Percentiles rank a stretch among this genome's conserved stretches.
Conservation (phyloP, 1,139 yeast genomes). For the Kodamaea sp. region DNA sequence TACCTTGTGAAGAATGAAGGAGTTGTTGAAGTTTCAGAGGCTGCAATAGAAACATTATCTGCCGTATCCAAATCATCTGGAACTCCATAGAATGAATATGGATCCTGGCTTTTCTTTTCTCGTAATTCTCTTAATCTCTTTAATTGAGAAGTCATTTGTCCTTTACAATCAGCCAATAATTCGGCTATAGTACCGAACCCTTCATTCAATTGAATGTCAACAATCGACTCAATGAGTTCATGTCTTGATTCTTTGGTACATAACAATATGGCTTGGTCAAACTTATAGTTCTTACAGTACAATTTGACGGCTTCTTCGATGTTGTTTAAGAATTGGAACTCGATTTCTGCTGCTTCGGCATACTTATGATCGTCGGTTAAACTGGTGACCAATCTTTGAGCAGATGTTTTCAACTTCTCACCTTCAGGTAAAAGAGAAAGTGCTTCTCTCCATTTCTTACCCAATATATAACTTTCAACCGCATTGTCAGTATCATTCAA, state of each 20-base stretch:
- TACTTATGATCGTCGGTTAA: slow-evolving; percentile 71
- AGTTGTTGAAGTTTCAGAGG: slow-evolving; percentile 88
- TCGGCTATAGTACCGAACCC: slow-evolving; percentile 88
- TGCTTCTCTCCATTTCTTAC: slow-evolving; percentile 85
- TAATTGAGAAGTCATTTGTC: slow-evolving; percentile 80
- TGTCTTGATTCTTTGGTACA: slow-evolving; percentile 42
- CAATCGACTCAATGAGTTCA: slow-evolving; percentile 52
- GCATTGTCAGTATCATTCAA: slow-evolving; percentile 58
- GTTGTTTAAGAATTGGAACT: slow-evolving; percentile 57
- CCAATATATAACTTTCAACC: slow-evolving; percentile 61
- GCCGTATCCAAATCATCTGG: slow-evolving; percentile 66
- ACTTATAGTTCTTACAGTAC: slow-evolving; percentile 73
- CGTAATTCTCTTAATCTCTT: slow-evolving; percentile 81
- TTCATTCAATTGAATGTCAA: slow-evolving; percentile 77
- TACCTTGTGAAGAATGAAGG: slow-evolving; percentile 93
- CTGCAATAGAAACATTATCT: slow-evolving; percentile 92
- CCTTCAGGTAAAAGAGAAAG: slow-evolving; percentile 52
- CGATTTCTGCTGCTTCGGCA: slow-evolving; percentile 80
- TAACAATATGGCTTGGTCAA: slow-evolving; percentile 71
- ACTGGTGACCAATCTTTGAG: slow-evolving; percentile 55
- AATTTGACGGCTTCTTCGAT: slow-evolving; percentile 59
- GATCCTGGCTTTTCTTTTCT: slow-evolving; percentile 76
- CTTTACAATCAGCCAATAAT: slow-evolving; percentile 83
- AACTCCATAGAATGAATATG: slow-evolving; percentile 76
- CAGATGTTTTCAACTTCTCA: slow-evolving; percentile 38